phyloP scores from a whole-genome alignment of 2,329 filamentous ascomycete species.

The Bipolaris victoriae region DNA sequence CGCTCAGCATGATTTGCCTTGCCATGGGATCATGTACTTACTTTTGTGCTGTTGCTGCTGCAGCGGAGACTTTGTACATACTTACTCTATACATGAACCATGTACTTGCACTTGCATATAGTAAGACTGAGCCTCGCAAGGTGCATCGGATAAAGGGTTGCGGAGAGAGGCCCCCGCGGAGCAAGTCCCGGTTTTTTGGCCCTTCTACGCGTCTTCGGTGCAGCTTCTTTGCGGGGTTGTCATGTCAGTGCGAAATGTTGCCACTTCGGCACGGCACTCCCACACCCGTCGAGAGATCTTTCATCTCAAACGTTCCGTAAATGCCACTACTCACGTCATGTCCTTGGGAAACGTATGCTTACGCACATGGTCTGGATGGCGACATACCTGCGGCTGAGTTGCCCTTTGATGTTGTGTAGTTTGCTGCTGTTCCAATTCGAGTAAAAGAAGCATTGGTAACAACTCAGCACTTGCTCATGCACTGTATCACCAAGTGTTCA shows the following conservation, averaged over 20 bases:
- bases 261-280: conserved; percentile 2
- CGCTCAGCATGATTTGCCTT: no score
- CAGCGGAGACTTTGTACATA: background rate
- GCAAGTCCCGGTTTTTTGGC: background rate
- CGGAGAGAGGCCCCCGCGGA: background rate
- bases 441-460: background rate
- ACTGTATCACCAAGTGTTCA: background rate
- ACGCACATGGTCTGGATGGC: background rate
- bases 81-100: background rate
- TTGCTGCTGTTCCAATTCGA: background rate
- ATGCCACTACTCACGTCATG: background rate
- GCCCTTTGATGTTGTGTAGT: background rate
- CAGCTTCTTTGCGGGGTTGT: conserved; percentile 8
- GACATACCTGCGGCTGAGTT: background rate
- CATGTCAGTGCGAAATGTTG: conserved; percentile 1
- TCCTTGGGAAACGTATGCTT: background rate
- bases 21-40: no score
- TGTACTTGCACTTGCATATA: no score
- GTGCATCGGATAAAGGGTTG: background rate
- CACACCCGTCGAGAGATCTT: background rate
- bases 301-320: background rate
- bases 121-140: background rate
- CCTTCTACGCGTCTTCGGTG: conserved; percentile 12
- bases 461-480: background rate
- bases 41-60: background rate